Evolutionary conservation across 306 rosid genomes (phyloP), one percentile per base, ranked within the genome.

Genomic region (Medicago truncatula): DNA sequence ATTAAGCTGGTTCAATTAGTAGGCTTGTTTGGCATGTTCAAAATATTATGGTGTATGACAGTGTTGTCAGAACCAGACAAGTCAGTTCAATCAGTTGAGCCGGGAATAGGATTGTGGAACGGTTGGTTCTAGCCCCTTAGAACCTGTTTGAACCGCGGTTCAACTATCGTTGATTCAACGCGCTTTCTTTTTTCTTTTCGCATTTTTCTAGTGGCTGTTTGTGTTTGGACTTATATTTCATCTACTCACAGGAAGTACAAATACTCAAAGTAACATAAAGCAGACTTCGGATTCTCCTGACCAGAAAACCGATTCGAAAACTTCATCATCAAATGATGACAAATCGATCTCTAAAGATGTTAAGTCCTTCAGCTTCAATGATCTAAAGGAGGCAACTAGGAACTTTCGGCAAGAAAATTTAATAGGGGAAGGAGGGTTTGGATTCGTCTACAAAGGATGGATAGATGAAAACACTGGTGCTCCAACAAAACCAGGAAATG

Each of bases 351-450:
- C 87, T n/a, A 69, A 21, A 56, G 69, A 40, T 57, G 81, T 89
- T 31, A 94, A 88, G 81, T 90, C 95, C 77, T 94, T 94, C 79
- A 74, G 75, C 81, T 85, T 87, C 79, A 86, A 36, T 83, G 97
- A 94, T 82, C 89, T 94, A 34, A 91, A 67, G 81, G 93, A 83
- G 76, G 95, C 97, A 39, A 91, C 95, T 11, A 90, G 66, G 87
- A 92, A 87, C 80, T 94, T 94, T 81, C 85, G 93, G 41, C 65
- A 83, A 38, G 98, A 94, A 64, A 90, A 87, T 76, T 61, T 90
- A 47, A 83, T 94, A 2, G 97, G 97, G 5, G 98, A 92, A 74
- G 98, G 98, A 76, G 97, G 98, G 11, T 95, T 95, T 59, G 98
- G 98, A 21, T 86, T 76, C 72, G 97, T 95, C 15, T 92, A 59